Percentiles rank a stretch among this genome's conserved stretches.
phyloP scores from a whole-genome alignment of 2,329 filamentous ascomycete species.

The Epichloe coenophiala region DNA sequence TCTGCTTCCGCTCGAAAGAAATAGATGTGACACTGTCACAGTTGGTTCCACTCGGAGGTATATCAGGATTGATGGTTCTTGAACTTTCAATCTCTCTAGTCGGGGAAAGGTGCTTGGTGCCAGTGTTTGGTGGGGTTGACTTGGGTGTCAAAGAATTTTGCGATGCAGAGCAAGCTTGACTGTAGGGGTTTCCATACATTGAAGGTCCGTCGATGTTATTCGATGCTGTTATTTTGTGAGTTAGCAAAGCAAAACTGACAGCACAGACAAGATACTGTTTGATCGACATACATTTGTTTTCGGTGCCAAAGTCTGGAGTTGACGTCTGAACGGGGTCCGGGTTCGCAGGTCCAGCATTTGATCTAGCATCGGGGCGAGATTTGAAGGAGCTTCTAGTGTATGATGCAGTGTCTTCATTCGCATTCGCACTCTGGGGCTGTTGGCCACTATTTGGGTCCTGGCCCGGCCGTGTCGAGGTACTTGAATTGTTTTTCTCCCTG shows the following conservation, averaged over 20 bases:
- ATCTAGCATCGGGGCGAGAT: constrained; percentile 3
- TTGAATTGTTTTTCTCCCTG: constrained; percentile 24
- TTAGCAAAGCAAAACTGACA: not conserved
- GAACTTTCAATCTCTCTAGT: constrained; percentile 6
- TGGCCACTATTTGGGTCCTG: not conserved
- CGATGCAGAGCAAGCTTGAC: not conserved
- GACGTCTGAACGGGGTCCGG: not conserved
- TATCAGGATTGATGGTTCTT: not conserved
- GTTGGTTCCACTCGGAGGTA: constrained; percentile 20
- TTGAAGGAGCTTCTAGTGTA: constrained; percentile 1
- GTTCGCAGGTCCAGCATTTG: not conserved
- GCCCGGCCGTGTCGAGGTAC: constrained; percentile 14
- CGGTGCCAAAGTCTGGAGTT: not conserved
- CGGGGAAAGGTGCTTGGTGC: not conserved
- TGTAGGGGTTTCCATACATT: constrained; percentile 29
- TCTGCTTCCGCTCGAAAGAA: constrained; percentile 28
- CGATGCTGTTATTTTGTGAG: not conserved
- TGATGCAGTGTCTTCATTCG: not conserved
- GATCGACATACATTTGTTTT: not conserved
- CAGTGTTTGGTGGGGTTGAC: constrained; percentile 4
- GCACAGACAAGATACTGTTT: not conserved
- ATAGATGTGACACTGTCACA: constrained; percentile 13
- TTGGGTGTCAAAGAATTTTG: constrained; percentile 7
- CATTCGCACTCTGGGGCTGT: not conserved
- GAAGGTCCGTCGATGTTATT: constrained; percentile 20